Percentiles rank a stretch among this genome's conserved stretches.
phyloP scores from a whole-genome alignment of 768 basidiomycete genomes.

The Tulasnella sp. region DNA sequence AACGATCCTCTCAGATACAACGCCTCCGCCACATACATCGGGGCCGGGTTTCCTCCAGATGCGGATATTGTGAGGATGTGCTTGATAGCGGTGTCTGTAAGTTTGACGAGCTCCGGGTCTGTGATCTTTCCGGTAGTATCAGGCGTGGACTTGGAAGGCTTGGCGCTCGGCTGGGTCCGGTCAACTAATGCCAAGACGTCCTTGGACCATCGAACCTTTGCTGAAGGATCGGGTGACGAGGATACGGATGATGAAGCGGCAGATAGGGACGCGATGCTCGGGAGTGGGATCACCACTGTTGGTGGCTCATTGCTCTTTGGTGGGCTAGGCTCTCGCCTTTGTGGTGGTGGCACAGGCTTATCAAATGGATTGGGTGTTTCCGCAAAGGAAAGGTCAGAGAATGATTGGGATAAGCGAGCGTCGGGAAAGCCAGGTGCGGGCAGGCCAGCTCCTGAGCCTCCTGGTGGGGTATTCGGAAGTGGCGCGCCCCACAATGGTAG shows the following conservation, averaged over 20 bases:
- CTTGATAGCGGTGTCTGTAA: slow-evolving; percentile 55
- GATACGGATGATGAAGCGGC: slow-evolving; percentile 43
- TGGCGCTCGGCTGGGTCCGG: slow-evolving; percentile 34
- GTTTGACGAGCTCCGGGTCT: slow-evolving; percentile 48
- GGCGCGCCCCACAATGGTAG: background rate
- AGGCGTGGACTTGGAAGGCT: slow-evolving; percentile 30
- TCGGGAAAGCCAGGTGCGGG: background rate
- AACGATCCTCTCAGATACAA: slow-evolving; percentile 66
- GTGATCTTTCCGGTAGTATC: slow-evolving; percentile 37
- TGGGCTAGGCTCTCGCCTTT: slow-evolving; percentile 4
- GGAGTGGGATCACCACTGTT: slow-evolving; percentile 56
- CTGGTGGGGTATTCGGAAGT: background rate
- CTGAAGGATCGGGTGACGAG: slow-evolving; percentile 40
- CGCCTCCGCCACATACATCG: slow-evolving; percentile 54
- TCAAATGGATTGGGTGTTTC: background rate
- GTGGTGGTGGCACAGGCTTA: background rate
- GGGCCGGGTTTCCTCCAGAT: slow-evolving; percentile 27
- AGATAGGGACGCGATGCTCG: slow-evolving; percentile 49
- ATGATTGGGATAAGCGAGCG: background rate
- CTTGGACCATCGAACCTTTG: slow-evolving; percentile 66
- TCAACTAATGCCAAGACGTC: slow-evolving; percentile 78
- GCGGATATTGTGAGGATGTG: slow-evolving; percentile 45
- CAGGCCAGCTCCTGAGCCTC: background rate
- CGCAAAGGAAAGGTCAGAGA: slow-evolving; percentile 10
- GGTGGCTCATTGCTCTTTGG: slow-evolving; percentile 28